phyloP scores from a whole-genome alignment of 768 basidiomycete genomes.

The Termitomyces sp. region DNA sequence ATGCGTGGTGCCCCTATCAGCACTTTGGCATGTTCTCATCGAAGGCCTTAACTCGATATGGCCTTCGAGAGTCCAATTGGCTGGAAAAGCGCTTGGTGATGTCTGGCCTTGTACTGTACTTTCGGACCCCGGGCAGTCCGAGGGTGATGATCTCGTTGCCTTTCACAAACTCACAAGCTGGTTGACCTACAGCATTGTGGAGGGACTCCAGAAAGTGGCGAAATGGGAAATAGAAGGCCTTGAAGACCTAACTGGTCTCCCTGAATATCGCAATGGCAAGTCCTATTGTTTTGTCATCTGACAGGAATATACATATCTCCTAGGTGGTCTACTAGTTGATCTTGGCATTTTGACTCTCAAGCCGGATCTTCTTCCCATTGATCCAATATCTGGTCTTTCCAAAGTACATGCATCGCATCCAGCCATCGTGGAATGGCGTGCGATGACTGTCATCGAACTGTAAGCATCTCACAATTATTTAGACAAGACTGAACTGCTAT shows the following conservation, averaged over 20 bases:
- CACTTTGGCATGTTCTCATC: constrained; percentile 79
- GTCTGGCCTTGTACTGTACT: constrained; percentile 84
- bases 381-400: constrained; percentile 48
- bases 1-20: constrained; percentile 58
- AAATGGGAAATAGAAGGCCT: constrained; percentile 79
- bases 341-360: constrained; percentile 73
- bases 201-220: constrained; percentile 72
- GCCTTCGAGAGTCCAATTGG: constrained; percentile 73
- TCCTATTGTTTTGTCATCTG: background rate
- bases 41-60: constrained; percentile 83
- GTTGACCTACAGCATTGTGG: constrained; percentile 86
- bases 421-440: constrained; percentile 93
- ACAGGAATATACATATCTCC: background rate
- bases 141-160: constrained; percentile 74
- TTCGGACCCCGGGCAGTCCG: constrained; percentile 16
- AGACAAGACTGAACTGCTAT: background rate
- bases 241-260: constrained; percentile 86
- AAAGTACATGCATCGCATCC: constrained; percentile 72
- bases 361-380: constrained; percentile 44
- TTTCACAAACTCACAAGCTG: constrained; percentile 97
- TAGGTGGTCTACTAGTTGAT: constrained; percentile 87
- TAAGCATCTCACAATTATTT: constrained; percentile 29
- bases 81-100: constrained; percentile 75
- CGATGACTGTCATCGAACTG: constrained; percentile 92
- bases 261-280: constrained; percentile 91